Conservation (phyloP, 2,329 filamentous ascomycete species). For the Claviceps sorghi region DNA sequence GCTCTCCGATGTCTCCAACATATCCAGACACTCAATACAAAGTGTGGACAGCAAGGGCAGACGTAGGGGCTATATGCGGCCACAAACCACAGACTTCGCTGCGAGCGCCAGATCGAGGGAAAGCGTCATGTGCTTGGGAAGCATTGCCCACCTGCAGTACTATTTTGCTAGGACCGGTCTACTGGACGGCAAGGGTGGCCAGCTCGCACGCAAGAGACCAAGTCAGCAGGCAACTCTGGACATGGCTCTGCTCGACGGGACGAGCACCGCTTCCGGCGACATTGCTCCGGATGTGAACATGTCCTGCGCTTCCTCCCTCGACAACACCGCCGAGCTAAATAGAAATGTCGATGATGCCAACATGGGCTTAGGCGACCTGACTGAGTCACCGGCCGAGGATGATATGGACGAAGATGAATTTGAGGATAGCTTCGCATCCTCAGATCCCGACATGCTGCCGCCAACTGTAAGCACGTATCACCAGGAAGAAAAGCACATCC, state of each 20-base stretch:
- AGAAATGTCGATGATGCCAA: slow-evolving; percentile 24
- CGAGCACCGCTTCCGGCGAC: slow-evolving; percentile 20
- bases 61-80: slow-evolving; percentile 73
- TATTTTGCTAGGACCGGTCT: slow-evolving; percentile 94
- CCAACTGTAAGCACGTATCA: slow-evolving; percentile 95
- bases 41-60: slow-evolving; percentile 29
- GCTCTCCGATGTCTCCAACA: slow-evolving; percentile 26
- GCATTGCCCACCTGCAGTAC: slow-evolving; percentile 94
- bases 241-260: slow-evolving; percentile 34
- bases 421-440: slow-evolving; percentile 45
- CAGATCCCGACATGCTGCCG: slow-evolving; percentile 72
- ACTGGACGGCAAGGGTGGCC: slow-evolving; percentile 82
- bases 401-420: slow-evolving; percentile 31
- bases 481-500: slow-evolving; percentile 63
- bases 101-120: slow-evolving; percentile 80
- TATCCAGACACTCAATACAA: slow-evolving; percentile 32
- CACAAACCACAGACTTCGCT: slow-evolving; percentile 77
- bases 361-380: slow-evolving; percentile 14
- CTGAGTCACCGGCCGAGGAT: slow-evolving; percentile 35
- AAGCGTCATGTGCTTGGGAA: slow-evolving; percentile 90
- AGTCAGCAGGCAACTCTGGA: slow-evolving; percentile 44
- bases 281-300: slow-evolving; percentile 39
- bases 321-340: slow-evolving; percentile 41
- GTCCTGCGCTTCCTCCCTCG: slow-evolving; percentile 45
- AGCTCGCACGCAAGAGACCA: slow-evolving; percentile 60